Base-by-base conservation (phyloP, 495 filamentous ascomycete genomes). In the Aspergillus kassunensis region DNA sequence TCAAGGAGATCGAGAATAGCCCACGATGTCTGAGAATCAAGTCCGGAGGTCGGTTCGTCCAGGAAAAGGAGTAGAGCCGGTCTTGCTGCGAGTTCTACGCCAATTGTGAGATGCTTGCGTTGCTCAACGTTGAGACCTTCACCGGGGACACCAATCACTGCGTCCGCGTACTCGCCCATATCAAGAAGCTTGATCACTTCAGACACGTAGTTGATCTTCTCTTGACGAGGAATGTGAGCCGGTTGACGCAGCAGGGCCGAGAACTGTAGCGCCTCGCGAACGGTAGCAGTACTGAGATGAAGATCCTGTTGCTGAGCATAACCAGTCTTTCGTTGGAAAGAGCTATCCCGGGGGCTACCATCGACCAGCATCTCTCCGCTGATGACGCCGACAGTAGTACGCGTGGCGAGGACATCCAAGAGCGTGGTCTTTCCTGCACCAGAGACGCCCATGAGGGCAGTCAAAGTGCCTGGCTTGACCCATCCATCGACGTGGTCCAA, bases 271-370 rank as follows among this genome's bases (percentile, higher is more conserved):
- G 91, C 90, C 55, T 78, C 91, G 34, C 91, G 82, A 34, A 96
- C 91, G 4, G 92, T 97, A 1, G 84, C 81, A 0, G 90, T 95
- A 24, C 84, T 75, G 20, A 95, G 76, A 66, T 96, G 91, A 6
- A 96, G 79, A 80, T 97, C 92, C 68, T 95, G 90, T 65, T 97
- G 92, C 60, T 97, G 90, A 13, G 91, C 92, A 59, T 96, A 97
- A 16, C 91, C 91, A 3, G 90, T 95, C 74, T 93, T 93, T 29
- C 90, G 86, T 61, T 93, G 90, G 77, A 96, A 96, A 0, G 87
- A 90, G 10, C 78, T 72, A 63, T 95, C 88, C 13, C 86, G 65
- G 15, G 66, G 69, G 19, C 65, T 54, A 10, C 80, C 80, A 49
- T 81, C 74, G 9, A 82, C 77, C 33, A 81, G 56, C 61, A 82